These are phyloP conservation scores for Stromatinia cepivora DNA, from an alignment of 2,329 filamentous ascomycete genomes.

Conservation along the genomic window DNA sequence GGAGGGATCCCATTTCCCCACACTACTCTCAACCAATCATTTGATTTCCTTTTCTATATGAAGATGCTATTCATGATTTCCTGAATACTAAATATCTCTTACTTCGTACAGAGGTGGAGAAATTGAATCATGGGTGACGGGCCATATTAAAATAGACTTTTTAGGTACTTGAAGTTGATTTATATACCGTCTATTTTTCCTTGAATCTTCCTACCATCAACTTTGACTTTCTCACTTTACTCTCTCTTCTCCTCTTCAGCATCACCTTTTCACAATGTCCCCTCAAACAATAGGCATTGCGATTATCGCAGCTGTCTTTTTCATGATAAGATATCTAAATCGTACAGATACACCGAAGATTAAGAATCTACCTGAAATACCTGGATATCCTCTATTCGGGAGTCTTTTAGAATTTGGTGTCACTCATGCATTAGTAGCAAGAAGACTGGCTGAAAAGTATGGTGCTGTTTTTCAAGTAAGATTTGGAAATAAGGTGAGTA, in stretches of 20 bases:
- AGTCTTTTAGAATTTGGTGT: conserved; percentile 26
- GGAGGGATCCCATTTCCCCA: neutral
- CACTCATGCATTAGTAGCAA: conserved; percentile 26
- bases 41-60: neutral
- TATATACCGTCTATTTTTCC: neutral
- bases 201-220: neutral
- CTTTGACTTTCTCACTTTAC: neutral
- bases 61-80: neutral
- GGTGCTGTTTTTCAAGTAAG: conserved; percentile 28
- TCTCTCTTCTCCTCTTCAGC: neutral
- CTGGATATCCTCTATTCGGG: conserved; percentile 27
- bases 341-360: conserved; percentile 28
- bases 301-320: conserved; percentile 15
- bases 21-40: neutral
- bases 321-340: conserved; percentile 23
- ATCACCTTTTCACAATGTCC: conserved; percentile 14
- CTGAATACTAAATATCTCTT: neutral
- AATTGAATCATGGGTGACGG: neutral
- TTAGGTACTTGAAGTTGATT: neutral
- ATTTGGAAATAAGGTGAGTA: conserved; percentile 28
- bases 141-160: neutral
- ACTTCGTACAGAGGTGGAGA: neutral
- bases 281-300: conserved; percentile 21
- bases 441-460: conserved; percentile 25
- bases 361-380: conserved; percentile 26